A percentile compares a stretch with the other conserved stretches of the same genome.
Evolutionary conservation across 2,329 filamentous ascomycete species (phyloP).

Genomic region (Talaromyces sp.): DNA sequence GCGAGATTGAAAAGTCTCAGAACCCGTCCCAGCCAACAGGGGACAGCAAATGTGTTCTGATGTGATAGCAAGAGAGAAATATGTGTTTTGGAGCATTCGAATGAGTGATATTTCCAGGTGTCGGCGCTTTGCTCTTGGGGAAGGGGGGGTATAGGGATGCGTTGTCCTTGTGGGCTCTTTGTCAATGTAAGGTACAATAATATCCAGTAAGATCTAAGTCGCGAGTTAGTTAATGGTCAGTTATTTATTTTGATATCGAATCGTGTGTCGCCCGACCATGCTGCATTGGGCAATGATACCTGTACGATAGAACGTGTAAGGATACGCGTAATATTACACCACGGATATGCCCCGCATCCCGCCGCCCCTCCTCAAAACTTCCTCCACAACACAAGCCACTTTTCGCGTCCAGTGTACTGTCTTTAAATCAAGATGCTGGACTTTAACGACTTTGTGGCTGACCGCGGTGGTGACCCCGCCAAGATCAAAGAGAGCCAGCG

Average conservation of each 20-base stretch:
- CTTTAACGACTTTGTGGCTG: constrained; percentile 71
- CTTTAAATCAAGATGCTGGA: constrained; percentile 58
- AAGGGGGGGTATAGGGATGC: not conserved
- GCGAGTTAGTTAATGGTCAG: not conserved
- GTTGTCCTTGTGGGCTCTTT: not conserved
- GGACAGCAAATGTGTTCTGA: constrained; percentile 75
- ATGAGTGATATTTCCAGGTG: not conserved
- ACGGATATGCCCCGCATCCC: not conserved
- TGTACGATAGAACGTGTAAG: not conserved
- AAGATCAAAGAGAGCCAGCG: constrained; percentile 89
- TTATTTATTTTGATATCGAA: not conserved
- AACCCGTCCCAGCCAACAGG: constrained; percentile 80
- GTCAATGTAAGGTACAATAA: not conserved
- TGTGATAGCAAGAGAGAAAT: constrained; percentile 50
- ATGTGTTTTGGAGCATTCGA: not conserved
- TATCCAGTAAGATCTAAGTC: not conserved
- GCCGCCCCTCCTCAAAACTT: not conserved
- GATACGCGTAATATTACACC: not conserved
- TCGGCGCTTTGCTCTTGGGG: not conserved
- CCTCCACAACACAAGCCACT: not conserved
- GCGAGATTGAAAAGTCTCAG: constrained; percentile 88
- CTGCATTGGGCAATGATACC: not conserved
- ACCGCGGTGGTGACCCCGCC: constrained; percentile 87
- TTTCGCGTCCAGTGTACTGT: not conserved
- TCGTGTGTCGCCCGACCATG: not conserved